Base-by-base conservation (phyloP, 1,139 yeast genomes). In the Suhomyces coccinellae region DNA sequence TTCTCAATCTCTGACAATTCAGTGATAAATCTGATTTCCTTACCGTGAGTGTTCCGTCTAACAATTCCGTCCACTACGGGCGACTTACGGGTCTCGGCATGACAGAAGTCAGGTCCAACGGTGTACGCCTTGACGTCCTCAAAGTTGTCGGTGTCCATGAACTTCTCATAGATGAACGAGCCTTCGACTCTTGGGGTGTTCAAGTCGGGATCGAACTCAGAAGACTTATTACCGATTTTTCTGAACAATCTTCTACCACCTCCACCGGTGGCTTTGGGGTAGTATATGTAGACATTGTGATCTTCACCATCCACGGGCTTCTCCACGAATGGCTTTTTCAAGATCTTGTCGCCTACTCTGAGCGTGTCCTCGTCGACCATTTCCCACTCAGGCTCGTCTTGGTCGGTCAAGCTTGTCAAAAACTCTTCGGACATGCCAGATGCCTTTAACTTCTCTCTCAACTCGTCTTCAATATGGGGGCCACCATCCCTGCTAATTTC, bases 261-360 rank as follows among this genome's bases (percentile, higher is more conserved):
- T 44, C 99, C 99, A 42, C 99, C 99, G 44, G 87, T 85, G 46
- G 85, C 79, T 46, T 81, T 79, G 33, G 95, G 87, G 63, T 93
- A 93, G 66, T 95, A 95, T 38, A 95, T 93, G 63, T 86, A 89
- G 37, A 95, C 93, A 62, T 95, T 95, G 67, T 95, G 99, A 65
- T 95, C 97, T 67, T 95, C 99, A 38, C 99, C 99, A 66, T 95
- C 97, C 7, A 93, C 99, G 0, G 99, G 99, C 58, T 95, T 95
- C 65, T 95, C 99, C 27, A 95, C 99, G 73, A 83, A 95, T 8
- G 99, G 99, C 60, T 95, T 95, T 37, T 73, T 75, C 67, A 95
- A 69, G 12, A 73, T 69, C 54, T 80, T 65, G 3, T 96, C 97
- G 52, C 87, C 81, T 22, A 93, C 93, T 47, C 73, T 73, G 45